Base-by-base conservation (phyloP, 441 rosid genomes). In the Raphanus hybrid region DNA sequence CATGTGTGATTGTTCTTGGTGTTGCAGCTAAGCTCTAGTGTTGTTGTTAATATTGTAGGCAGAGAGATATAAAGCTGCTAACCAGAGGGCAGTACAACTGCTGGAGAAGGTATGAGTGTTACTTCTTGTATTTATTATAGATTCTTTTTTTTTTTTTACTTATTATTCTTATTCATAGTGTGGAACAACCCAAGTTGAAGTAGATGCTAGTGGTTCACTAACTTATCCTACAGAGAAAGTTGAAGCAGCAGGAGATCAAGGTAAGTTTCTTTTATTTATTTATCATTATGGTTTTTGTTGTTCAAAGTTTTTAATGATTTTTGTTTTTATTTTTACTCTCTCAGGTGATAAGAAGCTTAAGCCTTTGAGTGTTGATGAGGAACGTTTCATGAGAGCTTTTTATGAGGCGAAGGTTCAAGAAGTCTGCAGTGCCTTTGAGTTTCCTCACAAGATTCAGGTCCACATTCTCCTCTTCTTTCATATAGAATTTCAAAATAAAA, bases 381-480 rank as follows among this genome's bases (percentile, higher is more conserved):
- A 95, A 77, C 88, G 88, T 65, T 90, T 81, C 73, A 90, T 94
- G 98, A 86, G 97, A 72, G 92, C 87, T 14, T 92, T 88, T 82
- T 92, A 89, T 79, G 98, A 94, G 80, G 89, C 77, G 73, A 95
- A 95, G 81, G 92, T 93, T 74, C 88, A 94, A 76, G 99, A 93
- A 89, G 99, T 95, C 5, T 95, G 99, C 64, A 89, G 92, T 75
- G 98, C 98, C 63, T 95, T 95, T 76, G 89, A 86, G 78, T 95
- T 95, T 82, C 99, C 99, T 63, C 90, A 95, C 77, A 95, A 95
- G 85, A 89, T 95, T 81, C 99, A 93, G 99, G 99, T 87, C 54
- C 14, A 41, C 68, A 59, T 23, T n/a, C n/a, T n/a, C n/a, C n/a
- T n/a, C n/a, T n/a, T n/a, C n/a, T n/a, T 81, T 11, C 50, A 23